These are phyloP conservation scores for Quercus mongolica DNA, from an alignment of 306 rosid genomes.

Conservation along the genomic window DNA sequence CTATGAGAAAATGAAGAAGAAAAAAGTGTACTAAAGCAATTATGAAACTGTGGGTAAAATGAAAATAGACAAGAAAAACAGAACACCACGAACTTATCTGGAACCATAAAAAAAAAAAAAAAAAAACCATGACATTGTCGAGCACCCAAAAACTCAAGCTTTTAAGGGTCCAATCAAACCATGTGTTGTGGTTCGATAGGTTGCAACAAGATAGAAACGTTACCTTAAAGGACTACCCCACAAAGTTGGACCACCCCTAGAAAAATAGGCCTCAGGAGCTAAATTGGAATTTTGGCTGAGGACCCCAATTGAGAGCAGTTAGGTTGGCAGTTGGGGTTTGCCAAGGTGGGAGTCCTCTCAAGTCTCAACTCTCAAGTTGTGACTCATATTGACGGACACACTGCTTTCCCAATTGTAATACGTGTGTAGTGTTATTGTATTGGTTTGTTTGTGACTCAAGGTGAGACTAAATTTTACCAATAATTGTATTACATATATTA, in stretches of 20 bases:
- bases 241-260: background rate
- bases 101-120: background rate
- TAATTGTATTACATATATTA: no score
- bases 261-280: background rate
- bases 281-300: background rate
- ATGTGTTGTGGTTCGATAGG: background rate
- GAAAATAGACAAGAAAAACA: no score
- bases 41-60: no score
- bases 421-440: background rate
- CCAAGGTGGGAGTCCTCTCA: constrained; percentile 1
- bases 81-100: no score
- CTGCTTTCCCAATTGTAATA: constrained; percentile 7
- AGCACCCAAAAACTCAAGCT: background rate
- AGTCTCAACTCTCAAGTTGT: constrained; percentile 15
- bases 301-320: constrained; percentile 28
- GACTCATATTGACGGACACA: constrained; percentile 4
- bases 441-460: no score
- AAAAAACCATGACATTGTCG: background rate
- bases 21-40: no score
- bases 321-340: constrained; percentile 34
- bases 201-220: background rate
- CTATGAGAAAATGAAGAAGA: no score
- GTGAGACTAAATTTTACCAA: no score
- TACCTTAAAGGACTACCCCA: background rate
- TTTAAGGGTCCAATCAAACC: background rate